Percentiles rank a stretch among this genome's conserved stretches.
Conservation (phyloP, 2,329 filamentous ascomycete species). For the Furcasterigmium furcatum region DNA sequence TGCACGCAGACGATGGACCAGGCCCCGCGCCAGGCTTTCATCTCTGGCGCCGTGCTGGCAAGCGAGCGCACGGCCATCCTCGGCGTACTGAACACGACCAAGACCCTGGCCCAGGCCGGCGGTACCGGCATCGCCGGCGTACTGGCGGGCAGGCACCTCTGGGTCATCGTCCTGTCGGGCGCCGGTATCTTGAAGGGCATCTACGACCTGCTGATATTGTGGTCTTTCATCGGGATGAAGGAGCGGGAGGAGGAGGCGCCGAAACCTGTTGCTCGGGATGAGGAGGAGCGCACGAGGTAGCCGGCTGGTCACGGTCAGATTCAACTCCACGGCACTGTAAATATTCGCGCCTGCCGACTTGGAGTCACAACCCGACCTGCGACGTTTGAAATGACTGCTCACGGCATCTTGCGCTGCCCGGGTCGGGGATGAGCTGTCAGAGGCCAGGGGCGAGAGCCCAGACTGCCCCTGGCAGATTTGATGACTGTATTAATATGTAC, state of each 20-base stretch:
- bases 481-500: too few species aligned
- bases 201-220: slow-evolving; percentile 58
- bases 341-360: too few species aligned
- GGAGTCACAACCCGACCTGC: too few species aligned
- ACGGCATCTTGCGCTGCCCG: too few species aligned
- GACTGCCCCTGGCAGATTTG: too few species aligned
- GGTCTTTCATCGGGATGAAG: slow-evolving; percentile 36
- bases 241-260: slow-evolving; percentile 13
- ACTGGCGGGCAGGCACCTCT: slow-evolving; percentile 49
- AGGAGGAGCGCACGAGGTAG: neutral
- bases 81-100: slow-evolving; percentile 67
- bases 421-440: too few species aligned
- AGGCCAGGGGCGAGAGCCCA: too few species aligned
- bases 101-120: slow-evolving; percentile 57
- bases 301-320: too few species aligned
- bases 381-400: too few species aligned
- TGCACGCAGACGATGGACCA: slow-evolving; percentile 67
- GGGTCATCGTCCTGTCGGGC: slow-evolving; percentile 61
- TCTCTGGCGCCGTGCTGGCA: slow-evolving; percentile 61
- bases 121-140: slow-evolving; percentile 65
- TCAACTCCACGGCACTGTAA: too few species aligned
- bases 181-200: slow-evolving; percentile 59
- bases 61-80: slow-evolving; percentile 69
- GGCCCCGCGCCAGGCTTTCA: slow-evolving; percentile 66
- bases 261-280: neutral